These are phyloP conservation scores for Ajuga reptans DNA, from an alignment of 305 asterid genomes.

Conservation along the genomic window DNA sequence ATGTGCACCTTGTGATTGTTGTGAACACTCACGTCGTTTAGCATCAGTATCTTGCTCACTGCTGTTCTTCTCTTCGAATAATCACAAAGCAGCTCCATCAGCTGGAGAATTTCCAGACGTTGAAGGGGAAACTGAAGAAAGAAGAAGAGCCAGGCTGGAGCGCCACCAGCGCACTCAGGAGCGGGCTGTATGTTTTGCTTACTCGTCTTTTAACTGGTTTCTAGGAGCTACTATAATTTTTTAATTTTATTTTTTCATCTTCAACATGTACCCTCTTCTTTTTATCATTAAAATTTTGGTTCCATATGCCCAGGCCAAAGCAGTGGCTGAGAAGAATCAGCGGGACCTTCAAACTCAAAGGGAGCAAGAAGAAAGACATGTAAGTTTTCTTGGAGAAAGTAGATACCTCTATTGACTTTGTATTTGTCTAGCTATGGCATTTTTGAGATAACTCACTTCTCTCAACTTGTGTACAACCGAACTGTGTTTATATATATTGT, in stretches of 20 bases:
- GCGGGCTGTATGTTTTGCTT: constrained; percentile 63
- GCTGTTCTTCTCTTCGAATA: constrained; percentile 20
- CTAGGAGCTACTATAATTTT: background rate
- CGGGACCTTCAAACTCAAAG: constrained; percentile 84
- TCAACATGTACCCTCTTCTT: background rate
- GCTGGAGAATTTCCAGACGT: constrained; percentile 79
- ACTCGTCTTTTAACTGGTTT: constrained; percentile 4
- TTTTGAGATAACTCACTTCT: background rate
- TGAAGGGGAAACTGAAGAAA: constrained; percentile 94
- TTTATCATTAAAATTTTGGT: constrained; percentile 16
- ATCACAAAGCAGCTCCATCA: constrained; percentile 51
- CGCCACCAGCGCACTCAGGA: constrained; percentile 93
- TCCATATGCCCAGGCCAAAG: constrained; percentile 62
- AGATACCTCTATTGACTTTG: background rate
- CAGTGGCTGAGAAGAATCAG: constrained; percentile 91
- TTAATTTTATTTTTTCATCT: background rate
- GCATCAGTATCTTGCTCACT: constrained; percentile 19
- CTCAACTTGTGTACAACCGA: background rate
- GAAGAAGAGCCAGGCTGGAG: constrained; percentile 87
- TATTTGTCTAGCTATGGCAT: background rate
- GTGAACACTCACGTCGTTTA: background rate
- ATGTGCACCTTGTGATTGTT: constrained; percentile 13
- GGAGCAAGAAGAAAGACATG: constrained; percentile 98
- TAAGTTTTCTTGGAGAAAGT: constrained; percentile 35
- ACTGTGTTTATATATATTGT: background rate